Base-by-base conservation (phyloP, 305 asterid genomes). In the Fraxinus xanthoxyloides region DNA sequence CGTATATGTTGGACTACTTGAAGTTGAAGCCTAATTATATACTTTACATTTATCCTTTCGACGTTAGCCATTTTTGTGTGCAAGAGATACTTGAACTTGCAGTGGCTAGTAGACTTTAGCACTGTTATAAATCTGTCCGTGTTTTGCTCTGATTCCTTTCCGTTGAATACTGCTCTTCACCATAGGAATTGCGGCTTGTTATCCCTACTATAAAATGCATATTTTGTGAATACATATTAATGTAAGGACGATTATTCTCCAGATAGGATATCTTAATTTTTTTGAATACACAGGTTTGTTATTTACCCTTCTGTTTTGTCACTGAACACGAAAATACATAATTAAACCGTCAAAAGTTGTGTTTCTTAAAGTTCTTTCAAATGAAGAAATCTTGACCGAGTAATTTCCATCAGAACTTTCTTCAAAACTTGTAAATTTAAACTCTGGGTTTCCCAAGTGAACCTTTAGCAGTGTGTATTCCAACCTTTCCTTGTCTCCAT, bases 291-390 rank as follows among this genome's bases (percentile, higher is more conserved):
- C 65, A 54, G 9, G 26, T 54, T 54, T n/a, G 65, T 17, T 5
- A 54, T 54, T n/a, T n/a, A n/a, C 65, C n/a, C 65, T 54, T 54
- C 65, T 54, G 65, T 54, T n/a, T n/a, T n/a, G 26, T n/a, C 65
- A 54, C 26, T 54, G 28, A 23, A 23, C 34, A 63, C 17, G 9
- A 10, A 63, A 63, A 7, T 12, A 2, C 72, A 23, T 23, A 63
- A 63, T 3, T 23, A 51, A 51, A 51, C 23, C 8, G 17, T 76
- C 85, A 67, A 76, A 40, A 69, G 15, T 17, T 82, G 13, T 65
- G 77, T 56, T 67, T 77, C 77, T 17, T 79, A 46, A 63, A 63
- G 19, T 63, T 24, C n/a, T 63, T 63, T 63, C n/a, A 63, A 26
- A 63, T 24, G 35, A 23, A 23, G 34, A 23, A 12, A 21, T 61